Conservation (phyloP, 2,329 filamentous ascomycete genomes). For the Fusarium nisikadoi region DNA sequence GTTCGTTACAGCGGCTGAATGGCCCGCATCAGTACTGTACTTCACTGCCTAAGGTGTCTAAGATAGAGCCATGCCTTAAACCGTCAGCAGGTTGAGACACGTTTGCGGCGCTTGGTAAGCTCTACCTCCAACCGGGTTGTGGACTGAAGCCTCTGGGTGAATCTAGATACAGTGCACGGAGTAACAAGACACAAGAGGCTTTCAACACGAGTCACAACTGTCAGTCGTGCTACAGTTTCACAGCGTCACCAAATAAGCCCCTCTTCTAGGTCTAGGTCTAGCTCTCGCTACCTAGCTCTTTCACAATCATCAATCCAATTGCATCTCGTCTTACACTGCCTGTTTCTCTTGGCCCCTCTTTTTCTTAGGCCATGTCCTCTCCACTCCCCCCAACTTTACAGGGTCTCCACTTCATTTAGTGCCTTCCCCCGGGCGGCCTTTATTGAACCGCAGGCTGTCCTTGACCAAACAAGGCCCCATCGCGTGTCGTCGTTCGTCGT, state of each 20-base stretch:
- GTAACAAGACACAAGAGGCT: conserved; percentile 15
- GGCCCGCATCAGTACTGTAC: not conserved
- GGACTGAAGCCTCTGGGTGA: not conserved
- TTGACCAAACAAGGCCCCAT: conserved; percentile 23
- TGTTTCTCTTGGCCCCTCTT: conserved; percentile 21
- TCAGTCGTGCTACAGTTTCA: conserved; percentile 24
- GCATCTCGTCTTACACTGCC: conserved; percentile 14
- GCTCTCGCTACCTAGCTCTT: conserved; percentile 5
- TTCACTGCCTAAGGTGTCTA: not conserved
- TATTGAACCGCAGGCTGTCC: conserved; percentile 30
- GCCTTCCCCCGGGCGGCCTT: conserved; percentile 6
- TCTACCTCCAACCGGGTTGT: not conserved
- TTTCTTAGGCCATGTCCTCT: conserved; percentile 19
- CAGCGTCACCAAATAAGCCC: conserved; percentile 30
- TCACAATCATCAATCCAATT: conserved; percentile 1
- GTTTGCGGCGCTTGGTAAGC: conserved; percentile 13
- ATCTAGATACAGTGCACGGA: not conserved
- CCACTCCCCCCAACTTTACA: conserved; percentile 33
- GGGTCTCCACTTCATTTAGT: conserved; percentile 29
- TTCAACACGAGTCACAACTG: conserved; percentile 23
- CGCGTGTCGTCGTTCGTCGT: conserved; percentile 22
- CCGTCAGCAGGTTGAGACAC: not conserved
- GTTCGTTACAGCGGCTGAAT: conserved; percentile 17
- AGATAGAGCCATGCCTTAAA: not conserved
- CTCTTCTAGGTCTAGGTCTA: not conserved